Evolutionary conservation across 2,329 filamentous ascomycete genomes (phyloP).

Genomic region (Hirsutella minnesotensis): DNA sequence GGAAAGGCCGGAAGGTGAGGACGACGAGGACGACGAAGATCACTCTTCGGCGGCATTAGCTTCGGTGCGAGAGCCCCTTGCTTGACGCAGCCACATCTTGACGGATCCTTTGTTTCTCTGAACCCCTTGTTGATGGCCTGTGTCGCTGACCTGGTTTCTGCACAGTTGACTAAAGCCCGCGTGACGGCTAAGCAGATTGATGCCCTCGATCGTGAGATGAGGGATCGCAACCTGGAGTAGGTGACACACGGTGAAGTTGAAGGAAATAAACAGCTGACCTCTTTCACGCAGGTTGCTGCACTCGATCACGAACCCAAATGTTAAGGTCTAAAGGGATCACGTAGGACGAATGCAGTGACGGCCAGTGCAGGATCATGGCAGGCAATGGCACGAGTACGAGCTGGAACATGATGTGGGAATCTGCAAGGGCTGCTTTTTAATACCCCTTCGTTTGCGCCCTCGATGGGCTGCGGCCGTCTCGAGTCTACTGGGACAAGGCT

Average conservation of each 20-base stretch:
- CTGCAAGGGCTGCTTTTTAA: conserved; percentile 1
- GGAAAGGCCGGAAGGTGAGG: conserved; percentile 44
- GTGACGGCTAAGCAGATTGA: conserved; percentile 36
- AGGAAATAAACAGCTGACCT: neutral
- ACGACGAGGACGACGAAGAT: conserved; percentile 38
- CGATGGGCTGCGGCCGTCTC: neutral
- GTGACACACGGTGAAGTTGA: conserved; percentile 3
- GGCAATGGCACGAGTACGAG: neutral
- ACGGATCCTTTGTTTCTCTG: conserved; percentile 10
- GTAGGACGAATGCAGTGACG: neutral
- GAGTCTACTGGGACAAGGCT: neutral
- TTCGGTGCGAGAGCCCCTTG: conserved; percentile 49
- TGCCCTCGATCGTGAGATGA: conserved; percentile 43
- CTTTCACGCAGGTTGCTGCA: conserved; percentile 8
- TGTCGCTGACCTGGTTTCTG: conserved; percentile 1
- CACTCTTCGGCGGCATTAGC: conserved; percentile 54
- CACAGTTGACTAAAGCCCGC: conserved; percentile 32
- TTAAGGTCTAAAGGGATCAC: conserved; percentile 3
- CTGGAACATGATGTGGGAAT: neutral
- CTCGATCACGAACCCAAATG: conserved; percentile 13
- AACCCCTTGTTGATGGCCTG: neutral
- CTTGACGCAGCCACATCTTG: conserved; percentile 23
- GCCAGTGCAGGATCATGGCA: neutral
- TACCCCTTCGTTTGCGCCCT: conserved; percentile 3
- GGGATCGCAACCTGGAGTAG: conserved; percentile 38